A percentile compares a stretch with the other conserved stretches of the same genome.
phyloP scores from a whole-genome alignment of 345 rosid genomes.

The Lepidium didymum region DNA sequence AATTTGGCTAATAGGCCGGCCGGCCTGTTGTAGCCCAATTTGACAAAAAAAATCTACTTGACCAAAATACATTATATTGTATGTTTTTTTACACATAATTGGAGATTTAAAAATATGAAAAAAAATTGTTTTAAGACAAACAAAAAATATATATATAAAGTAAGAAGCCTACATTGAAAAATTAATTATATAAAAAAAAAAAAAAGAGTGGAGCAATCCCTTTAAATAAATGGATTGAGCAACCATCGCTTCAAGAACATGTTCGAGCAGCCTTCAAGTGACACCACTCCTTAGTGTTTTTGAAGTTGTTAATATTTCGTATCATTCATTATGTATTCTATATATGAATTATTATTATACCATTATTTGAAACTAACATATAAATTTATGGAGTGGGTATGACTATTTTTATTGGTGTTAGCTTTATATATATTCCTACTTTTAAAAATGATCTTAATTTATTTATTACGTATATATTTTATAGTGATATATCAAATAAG shows the following conservation, averaged over 20 bases:
- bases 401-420: background rate
- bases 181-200: no score
- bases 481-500: no score
- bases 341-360: background rate
- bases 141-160: background rate
- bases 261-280: background rate
- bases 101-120: no score
- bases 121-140: no score
- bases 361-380: constrained; percentile 13
- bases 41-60: no score
- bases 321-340: background rate
- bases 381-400: background rate
- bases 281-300: constrained; percentile 11
- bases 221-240: background rate
- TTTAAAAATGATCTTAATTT: no score
- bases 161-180: background rate
- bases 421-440: no score
- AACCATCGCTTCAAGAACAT: constrained; percentile 15
- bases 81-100: no score
- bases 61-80: no score
- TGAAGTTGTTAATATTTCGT: constrained; percentile 17
- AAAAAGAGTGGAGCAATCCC: background rate
- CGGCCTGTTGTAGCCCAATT: no score
- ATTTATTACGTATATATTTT: no score
- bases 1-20: no score